Base-by-base conservation (phyloP, 1,284 basidiomycete genomes). In the Cutaneotrichosporon mucoides region DNA sequence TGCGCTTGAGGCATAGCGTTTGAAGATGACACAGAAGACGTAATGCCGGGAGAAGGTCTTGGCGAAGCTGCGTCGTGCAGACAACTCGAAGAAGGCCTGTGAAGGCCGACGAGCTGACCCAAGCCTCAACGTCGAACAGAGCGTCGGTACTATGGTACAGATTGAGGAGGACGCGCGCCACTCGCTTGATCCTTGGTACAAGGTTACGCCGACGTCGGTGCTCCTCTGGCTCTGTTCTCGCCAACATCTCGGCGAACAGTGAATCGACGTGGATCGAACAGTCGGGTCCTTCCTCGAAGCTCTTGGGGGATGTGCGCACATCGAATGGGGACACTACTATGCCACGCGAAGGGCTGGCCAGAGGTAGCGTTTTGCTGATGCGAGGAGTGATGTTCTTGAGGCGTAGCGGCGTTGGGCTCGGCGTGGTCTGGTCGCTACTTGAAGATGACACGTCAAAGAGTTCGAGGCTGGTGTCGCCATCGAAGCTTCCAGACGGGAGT, bases 1-100 rank as follows among this genome's bases (percentile, higher is more conserved):
- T 24, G 24, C 24, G 24, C 10, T 35, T 41, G 40, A 42, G 41
- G 13, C 11, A 47, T 5, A 55, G 15, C 3, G 44, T 34, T 11
- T 55, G 35, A 4, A 55, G 37, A 41, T 53, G 52, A 35, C 52
- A 53, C 13, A 53, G 34, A 5, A 35, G 34, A n/a, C 52, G 52
- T 10, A 44, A n/a, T 8, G 42, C 41, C 4, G 52, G 42, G 7
- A 53, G 35, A 6, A 53, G 52, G 37, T 51, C 15, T 12, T 15
- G 49, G 11, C 36, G 49, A 3, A 51, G 6, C 1, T 7, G 36
- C 5, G 3, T n/a, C 0, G 49, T 51, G 37, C 36, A 37, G 12
- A 51, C 37, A 5, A 51, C 7, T 6, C 15, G 13, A 13, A 49
- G 37, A 10, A 38, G 36, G 37, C 16, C 16, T 5, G 36, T 38